Evolutionary conservation across 192 early-diverging fungal species (phyloP).

Genomic region (Ambispora gerdemannii): DNA sequence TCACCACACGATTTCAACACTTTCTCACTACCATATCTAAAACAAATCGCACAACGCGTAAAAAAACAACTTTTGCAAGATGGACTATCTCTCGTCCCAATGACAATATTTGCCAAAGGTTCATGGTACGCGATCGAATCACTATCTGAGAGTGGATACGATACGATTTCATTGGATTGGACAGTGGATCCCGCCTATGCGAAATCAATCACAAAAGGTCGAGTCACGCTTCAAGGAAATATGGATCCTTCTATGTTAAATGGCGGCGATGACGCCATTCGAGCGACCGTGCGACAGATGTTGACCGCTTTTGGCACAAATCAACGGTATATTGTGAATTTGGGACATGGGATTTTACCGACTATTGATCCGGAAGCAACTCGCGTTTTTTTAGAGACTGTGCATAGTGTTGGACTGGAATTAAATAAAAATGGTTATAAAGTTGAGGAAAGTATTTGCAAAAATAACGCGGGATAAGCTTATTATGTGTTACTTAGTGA

Average conservation of each 20-base stretch:
- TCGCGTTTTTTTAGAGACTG: slow-evolving; percentile 65
- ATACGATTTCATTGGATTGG: slow-evolving; percentile 91
- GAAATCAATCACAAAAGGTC: slow-evolving; percentile 47
- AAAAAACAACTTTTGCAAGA: slow-evolving; percentile 50
- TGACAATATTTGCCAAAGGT: slow-evolving; percentile 90
- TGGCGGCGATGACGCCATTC: slow-evolving; percentile 70
- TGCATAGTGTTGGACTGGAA: slow-evolving; percentile 59
- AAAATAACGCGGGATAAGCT: too few relatives aligned
- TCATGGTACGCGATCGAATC: slow-evolving; percentile 83
- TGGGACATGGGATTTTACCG: slow-evolving; percentile 97
- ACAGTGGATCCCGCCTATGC: slow-evolving; percentile 70
- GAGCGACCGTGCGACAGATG: slow-evolving; percentile 73
- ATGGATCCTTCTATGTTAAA: slow-evolving; percentile 87
- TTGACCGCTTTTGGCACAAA: slow-evolving; percentile 72
- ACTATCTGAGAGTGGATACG: slow-evolving; percentile 68
- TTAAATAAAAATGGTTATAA: slow-evolving; percentile 34
- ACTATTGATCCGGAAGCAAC: slow-evolving; percentile 69
- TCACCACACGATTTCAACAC: slow-evolving; percentile 72
- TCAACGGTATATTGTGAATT: slow-evolving; percentile 83
- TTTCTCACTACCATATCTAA: slow-evolving; percentile 89
- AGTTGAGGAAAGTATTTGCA: too few relatives aligned
- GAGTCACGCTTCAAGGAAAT: slow-evolving; percentile 87
- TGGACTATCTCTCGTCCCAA: slow-evolving; percentile 62
- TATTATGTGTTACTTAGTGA: too few relatives aligned
- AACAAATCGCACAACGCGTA: slow-evolving; percentile 75